Evolutionary conservation across 2,329 filamentous ascomycete species (phyloP).

Genomic region (Pseudocercospora musae): DNA sequence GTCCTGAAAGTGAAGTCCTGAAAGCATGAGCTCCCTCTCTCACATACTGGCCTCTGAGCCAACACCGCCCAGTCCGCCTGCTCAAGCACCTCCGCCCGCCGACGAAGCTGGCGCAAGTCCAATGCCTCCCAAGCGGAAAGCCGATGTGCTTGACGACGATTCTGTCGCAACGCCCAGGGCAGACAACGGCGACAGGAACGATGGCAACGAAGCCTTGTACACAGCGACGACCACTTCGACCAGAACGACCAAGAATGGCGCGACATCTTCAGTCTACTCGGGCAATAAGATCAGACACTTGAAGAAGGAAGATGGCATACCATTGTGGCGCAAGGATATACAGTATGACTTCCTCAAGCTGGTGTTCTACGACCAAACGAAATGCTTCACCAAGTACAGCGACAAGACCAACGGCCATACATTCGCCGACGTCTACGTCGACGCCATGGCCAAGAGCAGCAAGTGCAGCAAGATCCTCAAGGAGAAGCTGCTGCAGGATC

Average conservation of each 20-base stretch:
- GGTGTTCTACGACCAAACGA: constrained; percentile 71
- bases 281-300: constrained; percentile 78
- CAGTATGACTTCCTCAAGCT: constrained; percentile 81
- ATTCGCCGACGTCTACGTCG: constrained; percentile 96
- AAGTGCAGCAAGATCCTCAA: constrained; percentile 98
- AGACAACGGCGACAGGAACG: constrained; percentile 7
- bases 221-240: constrained; percentile 52
- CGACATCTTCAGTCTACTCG: constrained; percentile 64
- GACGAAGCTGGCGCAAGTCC: constrained; percentile 8
- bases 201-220: constrained; percentile 36
- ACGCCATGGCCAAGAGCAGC: constrained; percentile 96
- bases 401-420: constrained; percentile 69
- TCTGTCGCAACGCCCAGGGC: constrained; percentile 12
- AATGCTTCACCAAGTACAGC: constrained; percentile 88
- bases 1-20: no score
- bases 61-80: constrained; percentile 2
- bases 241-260: constrained; percentile 61
- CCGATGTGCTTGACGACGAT: constrained; percentile 19
- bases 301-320: constrained; percentile 85
- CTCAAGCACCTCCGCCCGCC: constrained; percentile 11
- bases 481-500: constrained; percentile 91
- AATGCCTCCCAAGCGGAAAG: constrained; percentile 23
- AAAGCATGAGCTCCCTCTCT: constrained; percentile 13
- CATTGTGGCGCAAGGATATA: constrained; percentile 82
- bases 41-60: constrained; percentile 12